Percentiles rank a stretch among this genome's conserved stretches.
Conservation (phyloP, 306 rosid species). For the Sphenostylis stenocarpa region DNA sequence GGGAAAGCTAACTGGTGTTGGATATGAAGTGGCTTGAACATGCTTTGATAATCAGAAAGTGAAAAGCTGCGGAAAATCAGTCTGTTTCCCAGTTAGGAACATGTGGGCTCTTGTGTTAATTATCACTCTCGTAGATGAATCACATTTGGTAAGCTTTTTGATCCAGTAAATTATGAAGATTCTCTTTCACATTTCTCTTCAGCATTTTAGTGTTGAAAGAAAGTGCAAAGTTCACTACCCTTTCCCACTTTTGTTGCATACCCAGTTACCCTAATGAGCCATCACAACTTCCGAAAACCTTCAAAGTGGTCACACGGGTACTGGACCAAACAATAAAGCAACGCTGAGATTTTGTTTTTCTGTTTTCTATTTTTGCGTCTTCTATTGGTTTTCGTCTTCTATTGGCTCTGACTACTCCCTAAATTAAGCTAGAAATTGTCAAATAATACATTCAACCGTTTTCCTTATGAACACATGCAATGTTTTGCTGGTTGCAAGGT, state of each 20-base stretch:
- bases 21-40: constrained; percentile 5
- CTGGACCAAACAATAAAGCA: not conserved
- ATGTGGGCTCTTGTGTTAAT: constrained; percentile 27
- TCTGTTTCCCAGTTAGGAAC: constrained; percentile 45
- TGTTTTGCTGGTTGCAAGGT: not conserved
- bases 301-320: not conserved
- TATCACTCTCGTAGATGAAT: constrained; percentile 30
- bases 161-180: constrained; percentile 28
- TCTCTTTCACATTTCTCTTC: constrained; percentile 13
- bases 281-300: not conserved
- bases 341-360: not conserved
- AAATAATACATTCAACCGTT: not conserved
- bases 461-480: not conserved
- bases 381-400: no score
- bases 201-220: constrained; percentile 24
- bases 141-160: constrained; percentile 26
- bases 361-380: not conserved
- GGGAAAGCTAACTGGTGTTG: not conserved
- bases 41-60: constrained; percentile 15
- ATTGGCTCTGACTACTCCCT: no score
- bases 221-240: constrained; percentile 32
- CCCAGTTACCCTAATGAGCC: not conserved
- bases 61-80: constrained; percentile 14
- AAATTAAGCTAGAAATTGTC: not conserved
- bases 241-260: constrained; percentile 24